A percentile compares a stretch with the other conserved stretches of the same genome.
Conservation (phyloP, 2,329 filamentous ascomycete species). For the Aspergillus phoenicis region DNA sequence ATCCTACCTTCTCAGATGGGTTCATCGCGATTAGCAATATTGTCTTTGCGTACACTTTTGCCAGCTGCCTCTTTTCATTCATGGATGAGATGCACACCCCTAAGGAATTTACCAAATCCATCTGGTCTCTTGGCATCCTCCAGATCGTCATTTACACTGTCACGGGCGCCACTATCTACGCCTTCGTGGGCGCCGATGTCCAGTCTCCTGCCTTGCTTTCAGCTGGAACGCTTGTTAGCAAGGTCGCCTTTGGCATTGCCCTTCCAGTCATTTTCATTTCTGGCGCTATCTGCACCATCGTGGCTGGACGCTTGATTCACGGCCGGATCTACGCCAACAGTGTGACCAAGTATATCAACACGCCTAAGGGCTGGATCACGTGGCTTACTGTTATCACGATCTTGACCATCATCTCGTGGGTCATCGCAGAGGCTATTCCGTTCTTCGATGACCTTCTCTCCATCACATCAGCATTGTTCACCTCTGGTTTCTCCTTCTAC, state of each 20-base stretch:
- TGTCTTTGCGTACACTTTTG: constrained; percentile 43
- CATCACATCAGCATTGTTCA: constrained; percentile 65
- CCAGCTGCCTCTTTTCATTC: constrained; percentile 19
- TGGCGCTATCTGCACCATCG: constrained; percentile 26
- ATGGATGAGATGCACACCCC: constrained; percentile 21
- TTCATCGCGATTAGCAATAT: constrained; percentile 34
- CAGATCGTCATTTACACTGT: constrained; percentile 18
- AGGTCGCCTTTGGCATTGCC: constrained; percentile 13
- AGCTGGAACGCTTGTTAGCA: constrained; percentile 14
- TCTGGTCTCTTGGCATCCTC: constrained; percentile 13
- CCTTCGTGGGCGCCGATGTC: constrained; percentile 31
- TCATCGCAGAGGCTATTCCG: constrained; percentile 25
- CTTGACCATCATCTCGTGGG: constrained; percentile 18
- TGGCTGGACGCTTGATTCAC: constrained; percentile 25
- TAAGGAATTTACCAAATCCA: constrained; percentile 13
- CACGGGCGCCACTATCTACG: constrained; percentile 26
- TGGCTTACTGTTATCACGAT: constrained; percentile 23
- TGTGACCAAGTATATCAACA: constrained; percentile 22
- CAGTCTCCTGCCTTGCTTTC: constrained; percentile 33
- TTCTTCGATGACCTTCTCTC: constrained; percentile 25
- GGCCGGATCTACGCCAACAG: constrained; percentile 21
- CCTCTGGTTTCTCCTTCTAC: constrained; percentile 85
- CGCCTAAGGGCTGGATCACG: constrained; percentile 22
- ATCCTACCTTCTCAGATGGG: constrained; percentile 26
- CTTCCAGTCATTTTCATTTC: constrained; percentile 20